Base-by-base conservation (phyloP, 495 filamentous ascomycete genomes). In the Penicillium angulare region DNA sequence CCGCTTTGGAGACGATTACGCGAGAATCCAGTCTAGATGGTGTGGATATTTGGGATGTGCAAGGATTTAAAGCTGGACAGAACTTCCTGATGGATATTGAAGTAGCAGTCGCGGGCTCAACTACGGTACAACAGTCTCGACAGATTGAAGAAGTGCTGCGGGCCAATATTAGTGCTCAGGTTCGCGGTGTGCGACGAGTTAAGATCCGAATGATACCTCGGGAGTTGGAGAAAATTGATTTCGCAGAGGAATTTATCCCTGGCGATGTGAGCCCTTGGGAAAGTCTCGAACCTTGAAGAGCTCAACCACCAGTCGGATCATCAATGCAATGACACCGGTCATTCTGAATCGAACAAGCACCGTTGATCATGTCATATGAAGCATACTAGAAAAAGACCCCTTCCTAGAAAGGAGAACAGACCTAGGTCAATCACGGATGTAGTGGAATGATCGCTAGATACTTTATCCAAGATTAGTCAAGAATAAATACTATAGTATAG, bases 61-160 rank as follows among this genome's bases (percentile, higher is more conserved):
- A 88, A 35, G 93, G 93, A 44, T 77, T 96, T 61, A 98, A 98
- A 65, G 87, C 87, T 2, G 93, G 93, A 22, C 93, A 96, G 70
- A 98, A 96, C 67, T 96, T 93, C 53, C 74, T 96, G 5, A 83
- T 96, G 60, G 92, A 97, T 56, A 54, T 97, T 23, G 89, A 93
- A 60, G 65, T 97, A 34, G 88, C 82, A 18, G 87, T 92, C 26
- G 88, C 91, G 0, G 78, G 72, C 1, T 65, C 68, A n/a, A 91
- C 85, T 86, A 82, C 86, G 0, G 72, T 97, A 7, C 79, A 81
- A 49, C 79, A 83, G 24, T 83, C 84, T 1, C 68, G 78, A n/a
- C 69, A 72, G 18, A 68, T 93, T 3, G 93, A 98, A 64, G 81
- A 87, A 13, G 65, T 69, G 0, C 76, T 97, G 12, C 80, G 93